phyloP scores from a whole-genome alignment of 352 stramenopile genomes.

The Pythium dissimile region DNA sequence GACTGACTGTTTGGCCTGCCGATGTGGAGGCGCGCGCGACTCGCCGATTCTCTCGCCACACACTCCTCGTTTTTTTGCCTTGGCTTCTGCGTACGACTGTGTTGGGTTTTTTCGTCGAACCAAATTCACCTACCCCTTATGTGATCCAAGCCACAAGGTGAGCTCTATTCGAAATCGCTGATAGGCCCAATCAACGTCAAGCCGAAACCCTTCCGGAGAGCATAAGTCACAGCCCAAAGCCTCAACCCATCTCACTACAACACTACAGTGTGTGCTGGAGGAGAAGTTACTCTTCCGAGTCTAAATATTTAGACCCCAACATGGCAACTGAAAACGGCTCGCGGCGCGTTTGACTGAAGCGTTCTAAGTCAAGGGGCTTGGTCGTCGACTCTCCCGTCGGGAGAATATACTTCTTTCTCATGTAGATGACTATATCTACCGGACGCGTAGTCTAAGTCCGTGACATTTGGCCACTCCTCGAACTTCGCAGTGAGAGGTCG shows the following conservation, averaged over 20 bases:
- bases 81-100: neutral
- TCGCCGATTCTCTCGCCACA: conserved; percentile 1
- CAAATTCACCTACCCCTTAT: conserved; percentile 17
- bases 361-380: too few relatives aligned
- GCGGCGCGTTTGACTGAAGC: too few relatives aligned
- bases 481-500: too few relatives aligned
- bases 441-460: too few relatives aligned
- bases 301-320: neutral
- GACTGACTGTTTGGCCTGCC: conserved; percentile 12
- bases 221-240: neutral
- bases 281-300: too few relatives aligned
- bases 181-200: neutral
- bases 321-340: too few relatives aligned
- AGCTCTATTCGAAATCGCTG: neutral
- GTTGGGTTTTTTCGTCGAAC: neutral
- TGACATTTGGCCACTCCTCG: too few relatives aligned
- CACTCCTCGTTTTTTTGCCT: conserved; percentile 14
- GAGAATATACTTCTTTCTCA: neutral
- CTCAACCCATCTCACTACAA: conserved; percentile 11
- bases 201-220: neutral
- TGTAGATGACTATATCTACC: too few relatives aligned
- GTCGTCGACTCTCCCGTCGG: too few relatives aligned
- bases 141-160: conserved; percentile 7
- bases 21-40: neutral
- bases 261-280: neutral